These are phyloP conservation scores for Rhodotorula taiwanensis DNA, from an alignment of 768 basidiomycete species.

Conservation along the genomic window DNA sequence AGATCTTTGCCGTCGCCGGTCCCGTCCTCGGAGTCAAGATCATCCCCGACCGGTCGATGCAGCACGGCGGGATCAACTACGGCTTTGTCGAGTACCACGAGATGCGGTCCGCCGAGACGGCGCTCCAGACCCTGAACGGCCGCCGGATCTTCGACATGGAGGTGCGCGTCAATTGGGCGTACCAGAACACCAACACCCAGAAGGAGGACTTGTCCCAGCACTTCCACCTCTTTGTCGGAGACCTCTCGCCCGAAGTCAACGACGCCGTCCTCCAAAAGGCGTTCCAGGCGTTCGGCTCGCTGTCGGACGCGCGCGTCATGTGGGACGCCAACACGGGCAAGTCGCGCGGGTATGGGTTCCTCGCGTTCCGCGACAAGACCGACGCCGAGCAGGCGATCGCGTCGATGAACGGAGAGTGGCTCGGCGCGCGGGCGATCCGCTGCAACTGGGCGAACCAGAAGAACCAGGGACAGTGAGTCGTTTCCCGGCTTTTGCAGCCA, in stretches of 20 bases:
- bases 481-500: no score
- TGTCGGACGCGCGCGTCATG: conserved; percentile 98
- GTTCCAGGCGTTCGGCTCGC: conserved; percentile 89
- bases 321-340: conserved; percentile 99
- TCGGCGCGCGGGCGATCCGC: conserved; percentile 93
- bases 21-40: conserved; percentile 99
- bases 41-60: conserved; percentile 98
- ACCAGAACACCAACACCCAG: conserved; percentile 85
- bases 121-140: conserved; percentile 95
- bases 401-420: conserved; percentile 99
- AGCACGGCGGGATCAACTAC: conserved; percentile 98
- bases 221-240: conserved; percentile 99
- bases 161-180: conserved; percentile 99
- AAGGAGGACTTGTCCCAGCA: conserved; percentile 98
- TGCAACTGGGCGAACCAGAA: conserved; percentile 99
- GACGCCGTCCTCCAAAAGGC: conserved; percentile 95
- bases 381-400: conserved; percentile 99
- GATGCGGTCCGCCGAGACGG: conserved; percentile 97
- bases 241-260: conserved; percentile 96
- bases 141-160: conserved; percentile 99
- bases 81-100: conserved; percentile 94
- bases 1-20: conserved; percentile 50
- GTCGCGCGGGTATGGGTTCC: conserved; percentile 94
- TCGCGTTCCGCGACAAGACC: conserved; percentile 96
- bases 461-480: conserved; percentile 54